Base-by-base conservation (phyloP, 2,329 filamentous ascomycete genomes). In the Phaeophleospora eucalypticola region DNA sequence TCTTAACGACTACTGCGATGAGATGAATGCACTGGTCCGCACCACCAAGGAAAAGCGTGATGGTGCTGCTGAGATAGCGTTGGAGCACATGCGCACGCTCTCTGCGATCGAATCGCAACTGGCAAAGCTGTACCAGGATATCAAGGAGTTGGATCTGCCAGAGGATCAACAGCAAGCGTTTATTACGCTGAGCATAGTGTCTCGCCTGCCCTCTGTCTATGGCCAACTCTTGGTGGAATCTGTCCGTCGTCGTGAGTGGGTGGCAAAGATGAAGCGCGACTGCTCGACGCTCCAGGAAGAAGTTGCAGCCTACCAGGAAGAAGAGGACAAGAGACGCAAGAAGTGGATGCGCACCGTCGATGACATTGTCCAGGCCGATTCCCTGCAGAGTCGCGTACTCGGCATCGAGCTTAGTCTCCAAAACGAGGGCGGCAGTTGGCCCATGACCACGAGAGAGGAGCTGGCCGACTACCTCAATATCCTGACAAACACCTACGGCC, bases 271-370 rank as follows among this genome's bases (percentile, higher is more conserved):
- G 66, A 88, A 86, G 63, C 79, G 81, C 2, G 93, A 97, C 60
- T 93, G 91, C 0, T 83, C 87, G 2, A 88, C 86, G 0, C 72
- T 98, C 19, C 89, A 89, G 19, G 94, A 97, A 65, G 91, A 97
- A 63, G 88, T 97, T 78, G 88, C 89, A 1, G 74, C 87, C 0
- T 91, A 94, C 54, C 88, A 93, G 61, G 90, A 96, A 51, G 93
- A 97, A 67, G 93, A 98, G 65, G 80, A 87, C 41, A 89, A 91
- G 59, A 78, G 93, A 42, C 80, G 93, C 37, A 87, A 86, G 59
- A 94, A 87, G 62, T 98, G 93, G 93, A 78, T 91, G 51, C 94
- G 89, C 62, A 85, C 80, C 55, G 84, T 94, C 38, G 89, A 87
- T 6, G 83, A 83, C 59, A 83, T 84, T 36, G 84, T 87, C 46